These are phyloP conservation scores for Sclerotinia borealis DNA, from an alignment of 2,329 filamentous ascomycete species.

Conservation along the genomic window DNA sequence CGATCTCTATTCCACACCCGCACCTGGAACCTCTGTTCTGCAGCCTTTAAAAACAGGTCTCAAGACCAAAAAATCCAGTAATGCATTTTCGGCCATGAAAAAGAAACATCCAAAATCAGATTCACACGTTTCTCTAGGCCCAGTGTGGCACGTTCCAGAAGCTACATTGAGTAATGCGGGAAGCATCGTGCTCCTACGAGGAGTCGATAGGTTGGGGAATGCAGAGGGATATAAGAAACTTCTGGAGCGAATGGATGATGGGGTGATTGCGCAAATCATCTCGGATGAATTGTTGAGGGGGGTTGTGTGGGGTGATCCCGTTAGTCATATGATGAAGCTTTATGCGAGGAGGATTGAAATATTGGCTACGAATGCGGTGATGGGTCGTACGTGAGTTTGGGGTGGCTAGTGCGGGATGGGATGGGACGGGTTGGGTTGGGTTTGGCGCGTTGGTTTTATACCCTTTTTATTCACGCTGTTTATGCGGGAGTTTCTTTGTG, in stretches of 20 bases:
- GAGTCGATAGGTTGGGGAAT: conserved; percentile 38
- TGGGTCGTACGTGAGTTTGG: conserved; percentile 28
- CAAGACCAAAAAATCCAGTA: conserved; percentile 20
- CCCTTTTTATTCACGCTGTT: no score
- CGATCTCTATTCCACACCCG: conserved; percentile 59
- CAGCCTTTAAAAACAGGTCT: conserved; percentile 15
- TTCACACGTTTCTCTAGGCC: conserved; percentile 29
- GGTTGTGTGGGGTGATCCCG: conserved; percentile 75
- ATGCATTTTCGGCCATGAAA: conserved; percentile 18
- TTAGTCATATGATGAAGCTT: conserved; percentile 73
- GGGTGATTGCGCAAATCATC: conserved; percentile 62
- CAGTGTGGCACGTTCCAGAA: conserved; percentile 59
- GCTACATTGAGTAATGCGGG: conserved; percentile 66
- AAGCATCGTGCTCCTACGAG: conserved; percentile 58
- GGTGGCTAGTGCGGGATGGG: no score
- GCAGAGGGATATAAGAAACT: conserved; percentile 38
- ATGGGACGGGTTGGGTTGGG: not conserved
- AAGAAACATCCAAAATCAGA: conserved; percentile 22
- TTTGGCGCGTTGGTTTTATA: conserved; percentile 1
- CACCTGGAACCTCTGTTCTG: conserved; percentile 19
- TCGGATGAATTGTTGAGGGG: conserved; percentile 61
- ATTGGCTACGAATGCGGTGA: conserved; percentile 64
- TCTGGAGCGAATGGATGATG: conserved; percentile 46
- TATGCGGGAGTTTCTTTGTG: no score
- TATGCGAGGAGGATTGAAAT: conserved; percentile 68